Base-by-base conservation (phyloP, 2,329 filamentous ascomycete species). In the Sporothrix brunneoviolacea region DNA sequence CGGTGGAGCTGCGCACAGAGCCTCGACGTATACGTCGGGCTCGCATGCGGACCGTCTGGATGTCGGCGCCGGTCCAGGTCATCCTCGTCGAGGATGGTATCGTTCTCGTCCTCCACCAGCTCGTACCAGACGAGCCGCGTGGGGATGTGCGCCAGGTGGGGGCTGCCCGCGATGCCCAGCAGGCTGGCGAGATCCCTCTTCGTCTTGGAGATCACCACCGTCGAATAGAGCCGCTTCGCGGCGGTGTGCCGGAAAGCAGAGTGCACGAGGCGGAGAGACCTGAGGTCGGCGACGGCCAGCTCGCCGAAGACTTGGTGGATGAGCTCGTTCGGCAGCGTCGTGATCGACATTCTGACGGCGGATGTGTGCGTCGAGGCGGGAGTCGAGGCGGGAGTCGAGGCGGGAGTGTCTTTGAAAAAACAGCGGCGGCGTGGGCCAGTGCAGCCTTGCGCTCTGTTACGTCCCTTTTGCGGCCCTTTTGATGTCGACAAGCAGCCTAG, bases 41-140 rank as follows among this genome's bases (percentile, higher is more conserved):
- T n/a, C n/a, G n/a, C n/a, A n/a, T n/a, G n/a, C n/a, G n/a, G n/a
- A n/a, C n/a, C n/a, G n/a, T n/a, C n/a, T n/a, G n/a, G n/a, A n/a
- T n/a, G n/a, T n/a, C n/a, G n/a, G n/a, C n/a, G n/a, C n/a, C n/a
- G n/a, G n/a, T n/a, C n/a, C n/a, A n/a, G n/a, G n/a, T n/a, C n/a
- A n/a, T n/a, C n/a, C n/a, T n/a, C n/a, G n/a, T n/a, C n/a, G n/a
- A n/a, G n/a, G n/a, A 32, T 21, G 46, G 7, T 10, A 21, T 46
- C 21, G 33, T 46, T 46, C 21, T 46, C 21, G 43, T 46, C 33
- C 12, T 37, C 43, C n/a, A 16, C 30, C 21, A 50, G 32, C 38
- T 50, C 47, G 47, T 50, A 43, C 47, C 47, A 50, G 30, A 50
- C 47, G 12, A 44, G 39, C 15, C 22, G 47, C 21, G 28, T 35